Conservation (phyloP, 2,329 filamentous ascomycete genomes). For the Diaporthe velutina region DNA sequence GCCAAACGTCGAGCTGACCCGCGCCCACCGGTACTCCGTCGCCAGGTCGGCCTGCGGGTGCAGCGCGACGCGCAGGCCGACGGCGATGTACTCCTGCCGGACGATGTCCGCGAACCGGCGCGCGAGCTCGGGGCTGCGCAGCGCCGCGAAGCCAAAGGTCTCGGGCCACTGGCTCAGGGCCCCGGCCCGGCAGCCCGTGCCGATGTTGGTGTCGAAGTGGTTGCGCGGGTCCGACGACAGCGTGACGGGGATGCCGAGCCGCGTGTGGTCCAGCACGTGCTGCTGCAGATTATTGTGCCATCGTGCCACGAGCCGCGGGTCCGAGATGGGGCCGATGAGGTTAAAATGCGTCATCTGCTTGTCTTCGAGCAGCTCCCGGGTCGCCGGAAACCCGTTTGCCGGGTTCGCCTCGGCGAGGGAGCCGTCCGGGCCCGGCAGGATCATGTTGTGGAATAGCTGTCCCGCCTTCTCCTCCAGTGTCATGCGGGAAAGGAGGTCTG, state of each 20-base stretch:
- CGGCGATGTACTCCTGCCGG: constrained; percentile 58
- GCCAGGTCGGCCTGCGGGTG: constrained; percentile 65
- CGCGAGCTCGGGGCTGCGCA: constrained; percentile 58
- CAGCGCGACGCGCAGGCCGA: constrained; percentile 59
- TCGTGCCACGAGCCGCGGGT: constrained; percentile 50
- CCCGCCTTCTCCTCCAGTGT: constrained; percentile 36
- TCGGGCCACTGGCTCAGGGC: constrained; percentile 66
- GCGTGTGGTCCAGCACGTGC: constrained; percentile 54
- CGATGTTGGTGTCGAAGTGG: constrained; percentile 57
- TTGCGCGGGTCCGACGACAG: constrained; percentile 62
- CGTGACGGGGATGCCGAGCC: constrained; percentile 63
- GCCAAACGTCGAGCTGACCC: constrained; percentile 59
- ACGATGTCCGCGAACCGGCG: constrained; percentile 62
- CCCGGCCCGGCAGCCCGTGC: constrained; percentile 57
- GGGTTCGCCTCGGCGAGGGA: constrained; percentile 7
- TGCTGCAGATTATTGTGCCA: constrained; percentile 59
- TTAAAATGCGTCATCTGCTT: constrained; percentile 41
- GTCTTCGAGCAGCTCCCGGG: constrained; percentile 17
- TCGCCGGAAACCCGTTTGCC: background rate
- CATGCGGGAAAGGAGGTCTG: constrained; percentile 37
- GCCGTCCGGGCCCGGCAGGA: constrained; percentile 28
- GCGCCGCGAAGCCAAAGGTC: constrained; percentile 61
- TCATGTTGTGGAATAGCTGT: constrained; percentile 36
- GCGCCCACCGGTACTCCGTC: constrained; percentile 65
- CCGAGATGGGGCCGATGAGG: constrained; percentile 40